Evolutionary conservation across 306 rosid species (phyloP).

Genomic region (Betula pendula): DNA sequence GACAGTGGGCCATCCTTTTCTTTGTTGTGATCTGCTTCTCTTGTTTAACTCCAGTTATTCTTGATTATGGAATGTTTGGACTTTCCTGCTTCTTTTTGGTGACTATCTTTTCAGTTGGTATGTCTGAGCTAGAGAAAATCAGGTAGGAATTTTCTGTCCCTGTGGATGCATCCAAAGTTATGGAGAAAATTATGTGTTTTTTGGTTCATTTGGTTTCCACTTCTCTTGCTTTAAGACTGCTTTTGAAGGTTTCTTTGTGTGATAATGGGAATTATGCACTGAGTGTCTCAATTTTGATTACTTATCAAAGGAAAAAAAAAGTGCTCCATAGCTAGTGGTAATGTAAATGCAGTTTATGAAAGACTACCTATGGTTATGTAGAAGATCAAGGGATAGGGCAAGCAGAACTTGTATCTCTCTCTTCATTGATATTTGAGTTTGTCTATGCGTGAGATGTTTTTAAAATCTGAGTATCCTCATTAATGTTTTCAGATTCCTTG

Average conservation of each 20-base stretch:
- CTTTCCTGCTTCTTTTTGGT: not conserved
- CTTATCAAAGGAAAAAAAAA: too few species aligned
- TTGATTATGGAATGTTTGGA: not conserved
- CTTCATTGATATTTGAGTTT: not conserved
- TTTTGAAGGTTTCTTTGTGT: not conserved
- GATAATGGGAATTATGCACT: not conserved
- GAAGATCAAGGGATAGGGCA: not conserved
- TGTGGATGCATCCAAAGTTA: not conserved
- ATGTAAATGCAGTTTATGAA: not conserved
- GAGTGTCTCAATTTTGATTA: not conserved
- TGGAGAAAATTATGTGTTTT: not conserved
- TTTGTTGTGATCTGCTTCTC: slow-evolving; percentile 4
- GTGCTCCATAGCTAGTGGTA: not conserved
- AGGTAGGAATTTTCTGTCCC: not conserved
- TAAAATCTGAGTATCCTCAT: not conserved
- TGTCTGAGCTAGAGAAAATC: not conserved
- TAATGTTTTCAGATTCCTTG: not conserved
- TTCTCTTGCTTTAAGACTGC: not conserved
- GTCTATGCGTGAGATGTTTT: not conserved
- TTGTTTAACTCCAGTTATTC: not conserved
- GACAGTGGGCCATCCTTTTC: not conserved
- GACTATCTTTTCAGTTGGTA: not conserved
- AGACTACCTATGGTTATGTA: not conserved
- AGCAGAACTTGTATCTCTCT: too few species aligned
- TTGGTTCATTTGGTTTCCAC: slow-evolving; percentile 6